Base-by-base conservation (phyloP, 306 rosid species). In the Mimosa pudica region DNA sequence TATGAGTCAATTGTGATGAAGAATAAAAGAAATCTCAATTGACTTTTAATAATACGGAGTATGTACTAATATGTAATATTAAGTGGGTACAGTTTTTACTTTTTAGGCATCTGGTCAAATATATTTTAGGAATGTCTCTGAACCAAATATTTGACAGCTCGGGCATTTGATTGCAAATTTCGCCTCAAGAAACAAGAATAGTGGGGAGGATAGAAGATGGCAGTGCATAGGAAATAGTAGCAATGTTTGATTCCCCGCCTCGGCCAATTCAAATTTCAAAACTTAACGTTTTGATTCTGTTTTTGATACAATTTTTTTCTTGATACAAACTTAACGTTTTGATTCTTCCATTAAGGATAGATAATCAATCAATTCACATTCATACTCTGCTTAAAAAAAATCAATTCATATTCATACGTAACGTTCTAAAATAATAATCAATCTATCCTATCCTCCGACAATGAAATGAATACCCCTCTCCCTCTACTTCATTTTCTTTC, bases 181-280 rank as follows among this genome's bases (percentile, higher is more conserved):
- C 32, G 0, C 33, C 33, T 7, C 63, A 0, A 57, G 63, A 57
- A 57, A 2, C 63, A 0, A 57, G 63, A 57, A 57, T 55, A 20
- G 4, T 0, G 20, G 20, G 63, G 3, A n/a, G 48, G 5, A 38
- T 38, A 38, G 30, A 47, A 38, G 48, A 66, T 66, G 71, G 71
- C 71, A 66, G 12, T 8, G 36, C 44, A 47, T 65, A 14, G 36
- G 7, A 16, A 36, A 12, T 16, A 14, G 70, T 17, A 2, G 32
- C 16, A 67, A 32, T 70, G 5, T 45, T 24, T 78, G 11, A 46
- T 44, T 48, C 65, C 87, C 96, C 92, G 92, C 89, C 72, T 79
- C 12, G 18, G 41, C 24, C 68, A 66, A 74, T 92, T 92, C 90
- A 88, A 92, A 92, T 63, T 88, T 92, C 84, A 83, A 86, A 82